Percentiles rank a stretch among this genome's conserved stretches.
Evolutionary conservation across 2,329 filamentous ascomycete species (phyloP).

Genomic region (Trichoderma sp.): DNA sequence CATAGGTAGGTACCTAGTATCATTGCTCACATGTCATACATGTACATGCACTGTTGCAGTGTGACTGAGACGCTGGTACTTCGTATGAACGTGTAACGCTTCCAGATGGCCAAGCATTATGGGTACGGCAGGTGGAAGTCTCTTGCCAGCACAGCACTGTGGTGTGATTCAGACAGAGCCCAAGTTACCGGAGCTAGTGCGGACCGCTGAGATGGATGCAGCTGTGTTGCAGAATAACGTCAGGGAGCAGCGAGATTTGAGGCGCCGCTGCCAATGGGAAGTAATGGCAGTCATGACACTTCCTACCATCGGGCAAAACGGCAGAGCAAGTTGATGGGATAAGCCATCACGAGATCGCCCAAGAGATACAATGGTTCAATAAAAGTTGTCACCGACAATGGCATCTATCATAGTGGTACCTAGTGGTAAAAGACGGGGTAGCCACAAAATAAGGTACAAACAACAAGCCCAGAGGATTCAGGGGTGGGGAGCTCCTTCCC

Average conservation of each 20-base stretch:
- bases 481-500: neutral
- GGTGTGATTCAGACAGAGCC: neutral
- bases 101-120: neutral
- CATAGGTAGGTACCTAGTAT: no score
- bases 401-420: no score
- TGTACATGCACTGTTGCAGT: neutral
- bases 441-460: no score
- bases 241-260: no score
- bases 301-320: neutral
- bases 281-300: neutral
- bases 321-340: neutral
- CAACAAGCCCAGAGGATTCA: no score
- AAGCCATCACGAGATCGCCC: neutral
- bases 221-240: neutral
- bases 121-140: neutral
- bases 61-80: neutral
- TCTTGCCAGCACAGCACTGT: neutral
- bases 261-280: neutral
- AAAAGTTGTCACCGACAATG: no score
- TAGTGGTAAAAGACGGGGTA: no score
- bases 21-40: no score
- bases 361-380: no score
- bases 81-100: neutral
- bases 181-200: neutral
- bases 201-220: neutral